Evolutionary conservation across 2,329 filamentous ascomycete genomes (phyloP), one percentile per base, ranked within the genome.

Genomic region (Niveomyces coronatus): DNA sequence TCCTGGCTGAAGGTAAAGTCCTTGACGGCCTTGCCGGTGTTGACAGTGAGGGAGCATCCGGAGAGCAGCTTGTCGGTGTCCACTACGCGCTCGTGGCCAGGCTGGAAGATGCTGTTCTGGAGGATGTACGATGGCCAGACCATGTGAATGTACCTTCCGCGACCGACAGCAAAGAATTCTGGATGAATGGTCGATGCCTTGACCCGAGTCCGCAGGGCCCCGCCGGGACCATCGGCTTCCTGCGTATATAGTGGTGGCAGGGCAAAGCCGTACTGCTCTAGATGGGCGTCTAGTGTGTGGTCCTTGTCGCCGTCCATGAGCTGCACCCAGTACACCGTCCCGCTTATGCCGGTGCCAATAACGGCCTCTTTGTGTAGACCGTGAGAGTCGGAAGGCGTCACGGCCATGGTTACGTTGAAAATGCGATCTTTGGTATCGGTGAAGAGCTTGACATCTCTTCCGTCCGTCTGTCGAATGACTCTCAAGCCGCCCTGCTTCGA

Each of bases 1-100:
- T 98, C 91, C 58, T 94, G 88, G 60, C 89, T 95, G 63, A 98
- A 98, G 32, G 81, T 83, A 57, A 98, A 98, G 58, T 98, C 91
- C 61, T 98, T 98, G 46, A 88, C 91, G 47, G 91, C 89, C 67
- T 98, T 98, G 49, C 89, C 91, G 45, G 88, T 96, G 49, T 89
- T 86, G 61, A 98, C 94, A 62, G 88, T 93, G 47, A 96, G 68
- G 34, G 84, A 84, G 53, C 85, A 88, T 55, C 95, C 82, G 54
- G 81, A 80, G 47, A 91, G 76, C 46, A 94, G 86, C 53, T 79
- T 83, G 56, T 94, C 87, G 0, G 85, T 91, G 55, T 95, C 84
- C 44, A 94, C 86, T 37, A 79, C 66, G 30, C 76, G 75, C 49
- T 79, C 76, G 47, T 76, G 71, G 19, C 72, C 74, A 35, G 71